Conservation (phyloP, 2,329 filamentous ascomycete genomes). For the Hypoxylon sp. region DNA sequence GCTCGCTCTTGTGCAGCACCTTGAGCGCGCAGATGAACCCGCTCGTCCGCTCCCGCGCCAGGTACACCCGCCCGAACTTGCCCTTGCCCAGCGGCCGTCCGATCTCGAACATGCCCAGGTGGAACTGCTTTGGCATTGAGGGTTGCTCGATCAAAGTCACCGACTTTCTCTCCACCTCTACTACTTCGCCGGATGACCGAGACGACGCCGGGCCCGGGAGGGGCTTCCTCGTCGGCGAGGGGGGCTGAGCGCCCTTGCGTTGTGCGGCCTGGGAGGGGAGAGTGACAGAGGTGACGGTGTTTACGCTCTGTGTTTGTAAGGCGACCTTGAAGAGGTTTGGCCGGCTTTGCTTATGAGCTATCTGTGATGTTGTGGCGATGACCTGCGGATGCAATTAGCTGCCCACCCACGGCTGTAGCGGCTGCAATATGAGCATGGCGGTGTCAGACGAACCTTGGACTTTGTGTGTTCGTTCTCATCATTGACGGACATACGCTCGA, state of each 20-base stretch:
- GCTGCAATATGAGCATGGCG: slow-evolving; percentile 54
- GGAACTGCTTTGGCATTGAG: slow-evolving; percentile 72
- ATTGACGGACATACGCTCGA: slow-evolving; percentile 89
- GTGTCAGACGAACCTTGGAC: slow-evolving; percentile 73
- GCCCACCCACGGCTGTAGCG: slow-evolving; percentile 59
- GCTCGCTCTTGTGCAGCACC: slow-evolving; percentile 85
- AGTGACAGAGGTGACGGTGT: slow-evolving; percentile 71
- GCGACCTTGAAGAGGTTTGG: slow-evolving; percentile 89
- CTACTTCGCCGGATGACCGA: slow-evolving; percentile 61
- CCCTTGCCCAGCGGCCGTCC: slow-evolving; percentile 87
- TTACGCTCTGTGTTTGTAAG: slow-evolving; percentile 80
- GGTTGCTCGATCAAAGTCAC: slow-evolving; percentile 68
- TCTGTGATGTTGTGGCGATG: slow-evolving; percentile 58
- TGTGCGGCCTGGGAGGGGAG: slow-evolving; percentile 75
- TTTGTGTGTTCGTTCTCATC: slow-evolving; percentile 90
- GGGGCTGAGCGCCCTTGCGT: slow-evolving; percentile 58
- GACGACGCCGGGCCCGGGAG: slow-evolving; percentile 56
- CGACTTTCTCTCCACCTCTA: slow-evolving; percentile 63
- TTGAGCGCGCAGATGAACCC: slow-evolving; percentile 90
- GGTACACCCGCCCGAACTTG: slow-evolving; percentile 88
- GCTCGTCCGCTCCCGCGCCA: slow-evolving; percentile 81
- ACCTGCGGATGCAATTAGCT: slow-evolving; percentile 53
- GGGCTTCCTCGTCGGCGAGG: slow-evolving; percentile 66
- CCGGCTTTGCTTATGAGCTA: slow-evolving; percentile 69
- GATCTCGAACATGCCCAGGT: slow-evolving; percentile 95